phyloP scores from a whole-genome alignment of 805 yeast genomes.

The Sugiyamaella lignohabitans region DNA sequence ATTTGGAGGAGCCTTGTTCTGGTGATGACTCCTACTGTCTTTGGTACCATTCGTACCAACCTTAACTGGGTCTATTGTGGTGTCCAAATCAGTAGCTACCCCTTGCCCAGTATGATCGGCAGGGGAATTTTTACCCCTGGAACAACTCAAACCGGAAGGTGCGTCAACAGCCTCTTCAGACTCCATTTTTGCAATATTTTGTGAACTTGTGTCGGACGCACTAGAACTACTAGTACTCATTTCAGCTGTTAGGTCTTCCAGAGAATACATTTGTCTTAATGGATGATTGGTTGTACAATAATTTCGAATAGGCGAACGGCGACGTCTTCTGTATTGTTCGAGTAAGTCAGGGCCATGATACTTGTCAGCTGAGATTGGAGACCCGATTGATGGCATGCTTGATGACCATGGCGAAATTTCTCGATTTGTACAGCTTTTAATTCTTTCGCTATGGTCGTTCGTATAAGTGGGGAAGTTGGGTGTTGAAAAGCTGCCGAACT shows the following conservation, averaged over 20 bases:
- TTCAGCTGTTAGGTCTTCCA: constrained; percentile 2
- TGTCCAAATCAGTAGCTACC: too few relatives aligned
- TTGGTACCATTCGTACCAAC: too few relatives aligned
- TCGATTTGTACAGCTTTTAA: neutral
- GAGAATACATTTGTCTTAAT: constrained; percentile 8
- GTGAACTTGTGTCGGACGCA: too few relatives aligned
- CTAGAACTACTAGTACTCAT: too few relatives aligned
- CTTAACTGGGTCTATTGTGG: too few relatives aligned
- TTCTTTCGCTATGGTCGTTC: neutral
- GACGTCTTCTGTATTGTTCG: neutral
- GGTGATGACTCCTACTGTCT: too few relatives aligned
- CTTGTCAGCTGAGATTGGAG: neutral
- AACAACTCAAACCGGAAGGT: too few relatives aligned
- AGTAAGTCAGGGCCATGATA: constrained; percentile 3
- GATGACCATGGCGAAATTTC: neutral
- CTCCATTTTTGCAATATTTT: too few relatives aligned
- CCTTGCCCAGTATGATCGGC: too few relatives aligned
- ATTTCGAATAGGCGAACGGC: constrained; percentile 2
- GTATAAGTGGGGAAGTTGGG: neutral
- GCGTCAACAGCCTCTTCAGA: too few relatives aligned
- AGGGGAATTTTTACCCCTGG: too few relatives aligned
- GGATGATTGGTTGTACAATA: constrained; percentile 10
- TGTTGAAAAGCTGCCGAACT: neutral
- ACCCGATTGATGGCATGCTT: neutral
- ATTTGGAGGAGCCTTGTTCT: too few relatives aligned